These are phyloP conservation scores for Metschnikowia amazonensis DNA, from an alignment of 805 yeast species.

Conservation along the genomic window DNA sequence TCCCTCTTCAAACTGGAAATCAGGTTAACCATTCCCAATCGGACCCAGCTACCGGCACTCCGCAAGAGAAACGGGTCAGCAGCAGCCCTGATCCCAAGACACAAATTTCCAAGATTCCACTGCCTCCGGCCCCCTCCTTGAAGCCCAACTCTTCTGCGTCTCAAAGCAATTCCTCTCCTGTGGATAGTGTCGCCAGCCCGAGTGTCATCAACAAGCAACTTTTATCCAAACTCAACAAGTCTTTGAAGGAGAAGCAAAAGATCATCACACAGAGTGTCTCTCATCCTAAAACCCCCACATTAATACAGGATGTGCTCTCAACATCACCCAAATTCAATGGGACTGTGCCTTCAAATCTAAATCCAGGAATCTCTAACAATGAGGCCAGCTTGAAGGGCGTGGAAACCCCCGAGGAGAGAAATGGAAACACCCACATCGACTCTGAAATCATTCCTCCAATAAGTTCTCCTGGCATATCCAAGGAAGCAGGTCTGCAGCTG, in stretches of 20 bases:
- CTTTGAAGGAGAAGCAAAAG: constrained; percentile 41
- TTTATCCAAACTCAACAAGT: constrained; percentile 40
- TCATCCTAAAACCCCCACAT: constrained; percentile 29
- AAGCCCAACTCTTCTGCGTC: neutral
- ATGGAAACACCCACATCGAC: neutral
- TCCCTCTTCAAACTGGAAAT: neutral
- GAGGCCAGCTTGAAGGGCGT: constrained; percentile 1
- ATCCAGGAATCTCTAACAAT: neutral
- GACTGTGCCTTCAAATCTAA: neutral
- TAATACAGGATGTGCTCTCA: constrained; percentile 35
- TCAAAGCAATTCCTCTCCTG: neutral
- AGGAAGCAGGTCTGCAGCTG: constrained; percentile 8
- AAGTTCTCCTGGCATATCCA: neutral
- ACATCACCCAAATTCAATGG: constrained; percentile 29
- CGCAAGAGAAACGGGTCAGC: constrained; percentile 1
- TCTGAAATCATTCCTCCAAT: neutral
- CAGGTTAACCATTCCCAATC: neutral
- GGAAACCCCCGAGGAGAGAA: constrained; percentile 5
- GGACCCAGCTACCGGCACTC: neutral
- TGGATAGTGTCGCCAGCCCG: constrained; percentile 12
- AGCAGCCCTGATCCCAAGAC: constrained; percentile 1
- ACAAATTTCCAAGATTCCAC: neutral
- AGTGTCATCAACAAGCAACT: constrained; percentile 26
- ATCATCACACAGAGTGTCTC: constrained; percentile 26
- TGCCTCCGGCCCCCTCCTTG: neutral